Conservation (phyloP, 2,329 filamentous ascomycete genomes). For the Aschersonia sp. region DNA sequence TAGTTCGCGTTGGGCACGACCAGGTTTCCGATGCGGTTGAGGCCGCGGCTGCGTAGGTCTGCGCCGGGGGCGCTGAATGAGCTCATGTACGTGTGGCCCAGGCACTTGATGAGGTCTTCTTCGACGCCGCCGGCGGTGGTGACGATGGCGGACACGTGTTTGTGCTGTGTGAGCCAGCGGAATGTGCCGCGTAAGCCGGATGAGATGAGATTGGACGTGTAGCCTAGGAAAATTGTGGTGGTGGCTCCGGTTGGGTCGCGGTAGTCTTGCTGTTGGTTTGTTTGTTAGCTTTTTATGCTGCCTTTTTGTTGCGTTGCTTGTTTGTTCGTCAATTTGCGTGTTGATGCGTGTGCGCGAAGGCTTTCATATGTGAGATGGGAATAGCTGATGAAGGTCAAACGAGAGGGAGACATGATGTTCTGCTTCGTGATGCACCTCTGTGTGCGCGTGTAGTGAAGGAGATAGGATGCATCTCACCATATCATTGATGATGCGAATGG, state of each 20-base stretch:
- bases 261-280: slow-evolving; percentile 48
- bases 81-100: slow-evolving; percentile 85
- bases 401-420: too few relatives aligned
- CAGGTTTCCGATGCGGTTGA: slow-evolving; percentile 93
- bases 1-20: slow-evolving; percentile 93
- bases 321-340: too few relatives aligned
- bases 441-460: too few relatives aligned
- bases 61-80: slow-evolving; percentile 69
- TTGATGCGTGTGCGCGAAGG: too few relatives aligned
- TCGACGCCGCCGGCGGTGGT: slow-evolving; percentile 92
- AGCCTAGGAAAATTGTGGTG: slow-evolving; percentile 93
- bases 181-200: slow-evolving; percentile 86
- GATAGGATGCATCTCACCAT: slow-evolving; percentile 48
- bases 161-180: slow-evolving; percentile 85
- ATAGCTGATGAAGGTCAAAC: too few relatives aligned
- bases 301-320: neutral
- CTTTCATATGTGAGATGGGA: too few relatives aligned
- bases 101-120: slow-evolving; percentile 97
- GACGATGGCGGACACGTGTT: slow-evolving; percentile 83
- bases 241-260: slow-evolving; percentile 60
- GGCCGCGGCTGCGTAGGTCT: slow-evolving; percentile 64
- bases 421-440: too few relatives aligned
- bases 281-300: neutral
- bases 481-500: slow-evolving; percentile 81
- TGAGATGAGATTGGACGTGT: slow-evolving; percentile 95